Evolutionary conservation across 2,329 filamentous ascomycete species (phyloP), one percentile per base, ranked within the genome.

Genomic region (Cryphonectria japonica): DNA sequence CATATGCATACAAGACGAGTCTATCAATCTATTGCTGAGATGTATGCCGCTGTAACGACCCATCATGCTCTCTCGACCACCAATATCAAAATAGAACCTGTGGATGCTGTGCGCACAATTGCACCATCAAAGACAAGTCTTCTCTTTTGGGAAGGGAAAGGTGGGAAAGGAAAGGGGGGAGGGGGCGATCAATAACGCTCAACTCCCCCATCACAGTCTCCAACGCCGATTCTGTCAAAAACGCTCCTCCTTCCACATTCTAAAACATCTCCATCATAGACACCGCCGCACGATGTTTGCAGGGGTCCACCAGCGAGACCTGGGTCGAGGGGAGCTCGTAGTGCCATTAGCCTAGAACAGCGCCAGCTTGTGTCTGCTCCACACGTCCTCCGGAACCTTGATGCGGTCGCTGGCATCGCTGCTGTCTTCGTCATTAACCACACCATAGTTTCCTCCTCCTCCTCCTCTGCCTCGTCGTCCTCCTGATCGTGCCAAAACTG

Each of bases 371-470:
- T 37, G 29, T 63, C 63, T 63, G 63, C 63, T 43, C 63, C 63
- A 72, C 46, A 62, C 64, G 22, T 63, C 46, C 67, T 62, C 69
- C 5, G 68, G 63, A 2, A 60, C 57, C 63, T 66, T 69, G 13
- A 59, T 26, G 29, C 59, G 60, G 22, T 26, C 63, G 3, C 32
- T 32, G n/a, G 9, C 41, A 13, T 34, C 60, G 3, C 66, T 52
- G 3, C 39, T 41, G n/a, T 16, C 37, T 6, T 50, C 46, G 22
- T 19, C 46, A 7, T n/a, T 50, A 6, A n/a, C 46, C 8, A 9
- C 22, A n/a, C 46, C 46, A n/a, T 2, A 9, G 3, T 9, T 19
- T n/a, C 46, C 19, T 9, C 46, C 19, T 1, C 43, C 16, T 22
- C 6, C 43, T 46, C 43, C 43, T 46, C 16, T 22, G 16, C 43